A percentile compares a stretch with the other conserved stretches of the same genome.
These are phyloP conservation scores for Prunus salicina DNA, from an alignment of 306 rosid species.

Conservation along the genomic window DNA sequence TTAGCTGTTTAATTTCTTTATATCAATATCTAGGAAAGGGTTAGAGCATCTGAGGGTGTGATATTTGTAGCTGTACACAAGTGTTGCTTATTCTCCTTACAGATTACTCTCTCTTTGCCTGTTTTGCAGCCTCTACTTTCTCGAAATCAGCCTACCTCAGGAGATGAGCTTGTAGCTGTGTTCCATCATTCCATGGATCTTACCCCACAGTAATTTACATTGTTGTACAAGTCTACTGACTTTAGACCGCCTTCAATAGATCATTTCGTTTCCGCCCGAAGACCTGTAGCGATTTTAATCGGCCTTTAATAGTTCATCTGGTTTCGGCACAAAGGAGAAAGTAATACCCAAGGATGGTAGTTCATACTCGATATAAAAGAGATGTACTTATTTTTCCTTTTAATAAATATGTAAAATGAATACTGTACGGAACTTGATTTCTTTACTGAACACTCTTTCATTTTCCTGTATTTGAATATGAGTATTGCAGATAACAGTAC, in stretches of 20 bases:
- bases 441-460: not conserved
- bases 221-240: constrained; percentile 22
- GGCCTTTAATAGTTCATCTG: not conserved
- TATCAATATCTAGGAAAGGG: not conserved
- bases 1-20: not conserved
- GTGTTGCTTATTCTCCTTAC: constrained; percentile 1
- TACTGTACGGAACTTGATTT: constrained; percentile 3
- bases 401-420: not conserved
- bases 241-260: not conserved
- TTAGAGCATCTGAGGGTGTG: not conserved
- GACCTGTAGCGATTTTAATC: not conserved
- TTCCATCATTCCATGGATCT: not conserved
- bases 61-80: not conserved
- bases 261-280: not conserved
- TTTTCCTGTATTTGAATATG: not conserved
- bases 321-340: not conserved
- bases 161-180: constrained; percentile 73
- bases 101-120: constrained; percentile 13
- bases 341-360: not conserved
- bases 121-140: constrained; percentile 83
- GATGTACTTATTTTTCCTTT: not conserved
- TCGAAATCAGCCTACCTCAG: constrained; percentile 84
- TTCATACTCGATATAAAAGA: not conserved
- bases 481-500: no score
- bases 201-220: not conserved